Percentiles rank a stretch among this genome's conserved stretches.
These are phyloP conservation scores for Kuraishia piskuri DNA, from an alignment of 805 yeast species.

Conservation along the genomic window DNA sequence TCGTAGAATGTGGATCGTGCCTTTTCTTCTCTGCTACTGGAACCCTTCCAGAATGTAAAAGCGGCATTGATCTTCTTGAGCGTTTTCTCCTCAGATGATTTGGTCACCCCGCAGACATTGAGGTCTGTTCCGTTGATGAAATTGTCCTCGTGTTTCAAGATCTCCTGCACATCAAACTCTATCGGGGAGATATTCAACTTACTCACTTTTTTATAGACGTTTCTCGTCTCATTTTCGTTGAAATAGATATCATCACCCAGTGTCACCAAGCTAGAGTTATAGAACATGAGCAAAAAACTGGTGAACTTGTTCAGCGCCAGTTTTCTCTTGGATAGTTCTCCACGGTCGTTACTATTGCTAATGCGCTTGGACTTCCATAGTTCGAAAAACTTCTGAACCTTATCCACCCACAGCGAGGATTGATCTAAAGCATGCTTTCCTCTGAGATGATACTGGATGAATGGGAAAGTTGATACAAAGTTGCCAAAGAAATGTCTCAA, in stretches of 20 bases:
- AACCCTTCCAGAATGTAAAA: not conserved
- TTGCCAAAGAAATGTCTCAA: constrained; percentile 55
- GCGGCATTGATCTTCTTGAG: constrained; percentile 3
- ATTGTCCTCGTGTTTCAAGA: constrained; percentile 19
- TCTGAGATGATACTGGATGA: constrained; percentile 38
- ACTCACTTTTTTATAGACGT: constrained; percentile 31
- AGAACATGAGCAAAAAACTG: constrained; percentile 55
- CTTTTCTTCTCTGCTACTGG: constrained; percentile 1
- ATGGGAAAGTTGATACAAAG: constrained; percentile 67
- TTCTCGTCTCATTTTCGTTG: constrained; percentile 22
- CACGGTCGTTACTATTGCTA: constrained; percentile 67
- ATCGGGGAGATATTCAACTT: constrained; percentile 14
- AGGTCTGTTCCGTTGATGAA: constrained; percentile 50
- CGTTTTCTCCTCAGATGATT: constrained; percentile 17
- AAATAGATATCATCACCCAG: constrained; percentile 44
- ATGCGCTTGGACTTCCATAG: constrained; percentile 66
- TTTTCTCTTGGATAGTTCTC: constrained; percentile 63
- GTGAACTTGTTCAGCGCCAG: constrained; percentile 54
- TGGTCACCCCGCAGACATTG: constrained; percentile 61
- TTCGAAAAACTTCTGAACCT: constrained; percentile 77
- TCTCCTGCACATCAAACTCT: constrained; percentile 12
- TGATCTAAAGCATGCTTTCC: constrained; percentile 6
- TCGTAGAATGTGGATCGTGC: constrained; percentile 18
- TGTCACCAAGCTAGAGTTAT: constrained; percentile 68
- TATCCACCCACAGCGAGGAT: constrained; percentile 58